These are phyloP conservation scores for Chalciporus piperatus DNA, from an alignment of 768 basidiomycete genomes.

Conservation along the genomic window DNA sequence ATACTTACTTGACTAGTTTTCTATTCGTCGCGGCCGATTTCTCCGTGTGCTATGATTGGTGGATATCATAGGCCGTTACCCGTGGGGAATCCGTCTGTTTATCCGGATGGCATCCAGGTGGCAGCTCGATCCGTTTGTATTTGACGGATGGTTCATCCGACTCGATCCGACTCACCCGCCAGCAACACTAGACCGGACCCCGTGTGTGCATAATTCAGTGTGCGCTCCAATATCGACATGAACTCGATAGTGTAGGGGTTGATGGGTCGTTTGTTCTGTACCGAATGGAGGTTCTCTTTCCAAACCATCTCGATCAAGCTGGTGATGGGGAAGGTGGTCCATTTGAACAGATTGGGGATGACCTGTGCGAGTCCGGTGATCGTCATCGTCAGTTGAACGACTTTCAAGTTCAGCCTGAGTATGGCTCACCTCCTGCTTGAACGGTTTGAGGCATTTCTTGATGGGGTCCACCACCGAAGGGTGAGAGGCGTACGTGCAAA, in stretches of 20 bases:
- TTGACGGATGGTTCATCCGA: no score
- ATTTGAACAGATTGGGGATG: constrained; percentile 4
- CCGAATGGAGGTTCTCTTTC: not conserved
- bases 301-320: not conserved
- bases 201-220: constrained; percentile 6
- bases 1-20: no score
- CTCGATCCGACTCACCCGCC: no score
- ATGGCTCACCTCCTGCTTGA: not conserved
- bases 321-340: constrained; percentile 1
- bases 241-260: not conserved
- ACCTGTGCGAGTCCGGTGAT: constrained; percentile 1
- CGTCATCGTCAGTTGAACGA: no score
- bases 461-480: constrained; percentile 1
- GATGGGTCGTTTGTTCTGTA: not conserved
- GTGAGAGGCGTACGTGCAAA: not conserved
- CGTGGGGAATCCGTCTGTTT: no score
- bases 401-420: no score
- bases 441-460: not conserved
- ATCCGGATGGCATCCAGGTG: no score
- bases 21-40: no score
- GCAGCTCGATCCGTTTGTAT: no score
- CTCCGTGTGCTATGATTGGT: no score
- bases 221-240: constrained; percentile 7
- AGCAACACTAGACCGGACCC: not conserved
- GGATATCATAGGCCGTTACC: no score